Evolutionary conservation across 306 rosid species (phyloP).

Genomic region (Delonix regia): DNA sequence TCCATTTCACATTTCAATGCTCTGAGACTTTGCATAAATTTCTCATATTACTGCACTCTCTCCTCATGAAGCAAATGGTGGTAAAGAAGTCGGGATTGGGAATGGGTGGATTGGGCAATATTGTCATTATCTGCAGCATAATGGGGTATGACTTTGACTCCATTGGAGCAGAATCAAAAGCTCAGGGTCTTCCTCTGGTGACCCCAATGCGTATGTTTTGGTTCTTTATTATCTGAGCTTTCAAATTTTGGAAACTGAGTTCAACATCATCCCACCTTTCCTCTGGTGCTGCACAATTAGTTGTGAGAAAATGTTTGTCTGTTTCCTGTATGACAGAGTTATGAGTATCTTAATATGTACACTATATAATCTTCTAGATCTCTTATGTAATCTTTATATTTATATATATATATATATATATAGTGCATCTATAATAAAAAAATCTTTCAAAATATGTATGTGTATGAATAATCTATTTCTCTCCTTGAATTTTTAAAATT

Average conservation of each 20-base stretch:
- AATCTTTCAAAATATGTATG: too few species aligned
- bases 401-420: too few species aligned
- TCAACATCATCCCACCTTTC: background rate
- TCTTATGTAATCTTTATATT: too few species aligned
- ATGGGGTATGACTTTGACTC: background rate
- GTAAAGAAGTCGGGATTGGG: background rate
- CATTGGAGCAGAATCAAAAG: background rate
- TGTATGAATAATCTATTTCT: too few species aligned
- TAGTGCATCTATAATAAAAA: too few species aligned
- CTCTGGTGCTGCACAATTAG: background rate
- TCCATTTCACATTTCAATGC: too few species aligned
- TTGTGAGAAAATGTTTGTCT: background rate
- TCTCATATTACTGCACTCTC: background rate
- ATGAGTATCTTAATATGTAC: too few species aligned
- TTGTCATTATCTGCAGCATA: background rate
- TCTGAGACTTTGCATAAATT: background rate
- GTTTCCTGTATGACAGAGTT: too few species aligned
- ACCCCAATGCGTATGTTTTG: conserved; percentile 4
- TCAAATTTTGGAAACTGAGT: background rate
- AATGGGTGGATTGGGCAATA: conserved; percentile 21
- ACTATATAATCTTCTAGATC: background rate
- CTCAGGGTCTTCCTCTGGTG: background rate
- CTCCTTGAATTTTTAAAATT: too few species aligned
- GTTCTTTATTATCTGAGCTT: background rate
- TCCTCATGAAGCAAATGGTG: background rate